These are phyloP conservation scores for Dipodascopsis tothii DNA, from an alignment of 805 yeast species.

Conservation along the genomic window DNA sequence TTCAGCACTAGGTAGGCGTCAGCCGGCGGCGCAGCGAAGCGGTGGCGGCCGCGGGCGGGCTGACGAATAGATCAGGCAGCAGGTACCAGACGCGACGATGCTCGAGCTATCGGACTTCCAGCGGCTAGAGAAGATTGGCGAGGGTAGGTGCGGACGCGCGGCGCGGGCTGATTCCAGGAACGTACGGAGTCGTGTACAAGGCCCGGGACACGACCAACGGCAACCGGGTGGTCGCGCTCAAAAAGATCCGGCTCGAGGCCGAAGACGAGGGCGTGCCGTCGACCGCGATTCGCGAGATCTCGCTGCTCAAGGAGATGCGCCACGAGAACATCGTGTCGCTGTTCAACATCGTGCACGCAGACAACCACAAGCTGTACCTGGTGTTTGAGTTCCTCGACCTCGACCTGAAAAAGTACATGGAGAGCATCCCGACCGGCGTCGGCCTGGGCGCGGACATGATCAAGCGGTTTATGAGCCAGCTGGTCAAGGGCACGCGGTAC, in stretches of 20 bases:
- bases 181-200: constrained; percentile 96
- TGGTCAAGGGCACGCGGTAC: constrained; percentile 82
- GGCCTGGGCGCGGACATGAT: constrained; percentile 87
- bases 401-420: constrained; percentile 96
- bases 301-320: constrained; percentile 83
- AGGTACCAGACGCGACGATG: no score
- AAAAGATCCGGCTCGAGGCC: constrained; percentile 89
- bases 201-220: constrained; percentile 84
- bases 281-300: constrained; percentile 94
- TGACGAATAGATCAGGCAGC: no score
- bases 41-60: no score
- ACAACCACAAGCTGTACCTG: constrained; percentile 80
- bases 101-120: constrained; percentile 87
- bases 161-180: constrained; percentile 40
- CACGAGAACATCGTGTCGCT: constrained; percentile 89
- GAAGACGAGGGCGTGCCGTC: constrained; percentile 99
- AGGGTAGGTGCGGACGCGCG: constrained; percentile 46
- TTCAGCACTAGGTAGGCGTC: no score
- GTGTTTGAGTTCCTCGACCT: constrained; percentile 91
- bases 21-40: no score
- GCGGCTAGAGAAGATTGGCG: constrained; percentile 93
- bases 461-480: constrained; percentile 85
- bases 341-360: constrained; percentile 91
- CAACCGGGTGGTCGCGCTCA: constrained; percentile 89
- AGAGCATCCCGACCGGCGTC: constrained; percentile 80